Evolutionary conservation across 208 protist species (phyloP).

Genomic region (Angomonas ambiguus): DNA sequence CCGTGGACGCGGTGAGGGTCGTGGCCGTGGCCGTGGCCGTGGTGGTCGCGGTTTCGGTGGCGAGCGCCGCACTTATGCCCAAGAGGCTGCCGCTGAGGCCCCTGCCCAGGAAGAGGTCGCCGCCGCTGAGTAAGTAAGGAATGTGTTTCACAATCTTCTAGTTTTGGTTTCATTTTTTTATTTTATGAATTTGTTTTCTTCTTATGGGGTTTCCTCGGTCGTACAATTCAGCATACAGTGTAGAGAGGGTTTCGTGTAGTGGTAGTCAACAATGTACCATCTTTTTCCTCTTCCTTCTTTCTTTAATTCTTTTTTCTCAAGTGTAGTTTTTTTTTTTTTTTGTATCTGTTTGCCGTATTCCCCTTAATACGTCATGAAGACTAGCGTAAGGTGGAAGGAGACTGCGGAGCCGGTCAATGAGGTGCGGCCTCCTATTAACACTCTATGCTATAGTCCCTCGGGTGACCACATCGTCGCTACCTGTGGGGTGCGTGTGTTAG

Average conservation of each 20-base stretch:
- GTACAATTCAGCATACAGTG: too few species aligned
- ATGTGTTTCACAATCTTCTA: background rate
- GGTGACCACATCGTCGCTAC: constrained; percentile 89
- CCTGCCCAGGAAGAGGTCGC: constrained; percentile 21
- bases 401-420: constrained; percentile 38
- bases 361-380: constrained; percentile 35
- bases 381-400: constrained; percentile 67
- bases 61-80: constrained; percentile 76
- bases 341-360: background rate
- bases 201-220: background rate
- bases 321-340: constrained; percentile 17
- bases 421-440: constrained; percentile 68
- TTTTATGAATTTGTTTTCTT: background rate
- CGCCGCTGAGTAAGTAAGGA: constrained; percentile 23
- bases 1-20: constrained; percentile 61
- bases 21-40: constrained; percentile 51
- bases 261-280: background rate
- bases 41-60: constrained; percentile 75
- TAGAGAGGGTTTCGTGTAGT: background rate
- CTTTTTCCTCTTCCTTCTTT: background rate
- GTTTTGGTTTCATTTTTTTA: background rate
- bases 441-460: constrained; percentile 84
- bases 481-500: constrained; percentile 87
- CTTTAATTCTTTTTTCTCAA: background rate
- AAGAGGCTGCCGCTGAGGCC: constrained; percentile 23